Percentiles rank a stretch among this genome's conserved stretches.
phyloP scores from a whole-genome alignment of 306 rosid genomes.

The Gynostemma pentaphyllum region DNA sequence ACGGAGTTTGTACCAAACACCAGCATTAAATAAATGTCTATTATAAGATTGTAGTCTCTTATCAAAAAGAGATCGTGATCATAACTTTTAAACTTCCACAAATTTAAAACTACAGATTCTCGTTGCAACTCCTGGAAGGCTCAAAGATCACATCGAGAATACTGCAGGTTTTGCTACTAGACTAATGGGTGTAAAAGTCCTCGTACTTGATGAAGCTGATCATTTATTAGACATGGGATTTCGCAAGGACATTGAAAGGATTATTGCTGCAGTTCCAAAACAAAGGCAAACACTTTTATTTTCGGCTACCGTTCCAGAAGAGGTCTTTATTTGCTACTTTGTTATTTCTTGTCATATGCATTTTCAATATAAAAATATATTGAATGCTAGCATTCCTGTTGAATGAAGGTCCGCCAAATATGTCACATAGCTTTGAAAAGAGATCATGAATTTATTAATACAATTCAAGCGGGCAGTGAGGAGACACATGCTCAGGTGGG shows the following conservation, averaged over 20 bases:
- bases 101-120: conserved; percentile 54
- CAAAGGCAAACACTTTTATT: conserved; percentile 86
- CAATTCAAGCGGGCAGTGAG: conserved; percentile 74
- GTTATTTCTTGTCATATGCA: not conserved
- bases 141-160: conserved; percentile 82
- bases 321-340: conserved; percentile 27
- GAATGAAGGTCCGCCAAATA: conserved; percentile 80
- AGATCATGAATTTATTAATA: conserved; percentile 77
- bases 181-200: conserved; percentile 88
- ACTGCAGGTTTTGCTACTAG: conserved; percentile 89
- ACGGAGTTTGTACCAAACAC: not conserved
- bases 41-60: no score
- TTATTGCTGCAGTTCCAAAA: conserved; percentile 76
- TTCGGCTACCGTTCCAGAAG: conserved; percentile 91
- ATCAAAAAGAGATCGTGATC: no score
- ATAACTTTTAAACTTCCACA: conserved; percentile 4
- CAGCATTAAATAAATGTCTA: not conserved
- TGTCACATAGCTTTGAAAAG: conserved; percentile 82
- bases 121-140: conserved; percentile 99
- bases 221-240: conserved; percentile 97
- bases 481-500: conserved; percentile 90
- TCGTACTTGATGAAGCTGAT: conserved; percentile 97
- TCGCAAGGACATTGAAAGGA: conserved; percentile 82
- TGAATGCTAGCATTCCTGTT: conserved; percentile 6
- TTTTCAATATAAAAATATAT: not conserved